Evolutionary conservation across 2,329 filamentous ascomycete genomes (phyloP).

Genomic region (Lachnellula suecica): DNA sequence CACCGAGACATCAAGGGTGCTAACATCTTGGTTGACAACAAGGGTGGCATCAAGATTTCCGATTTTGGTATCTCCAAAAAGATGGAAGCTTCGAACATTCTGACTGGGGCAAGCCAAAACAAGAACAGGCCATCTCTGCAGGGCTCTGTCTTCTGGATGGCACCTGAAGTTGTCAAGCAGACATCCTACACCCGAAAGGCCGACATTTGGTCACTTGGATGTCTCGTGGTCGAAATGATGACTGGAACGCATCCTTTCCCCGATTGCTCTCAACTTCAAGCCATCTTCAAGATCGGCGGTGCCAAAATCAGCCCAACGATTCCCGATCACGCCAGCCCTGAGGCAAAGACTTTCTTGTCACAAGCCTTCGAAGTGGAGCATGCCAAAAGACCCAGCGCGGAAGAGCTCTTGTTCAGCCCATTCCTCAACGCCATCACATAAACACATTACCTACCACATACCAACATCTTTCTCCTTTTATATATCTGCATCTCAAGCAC

Average conservation of each 20-base stretch:
- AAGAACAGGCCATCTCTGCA: constrained; percentile 79
- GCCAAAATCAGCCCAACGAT: constrained; percentile 84
- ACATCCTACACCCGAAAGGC: constrained; percentile 98
- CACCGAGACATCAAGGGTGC: constrained; percentile 99
- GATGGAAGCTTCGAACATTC: constrained; percentile 85
- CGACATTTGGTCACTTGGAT: constrained; percentile 97
- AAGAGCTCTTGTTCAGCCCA: constrained; percentile 80
- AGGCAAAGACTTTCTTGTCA: constrained; percentile 79
- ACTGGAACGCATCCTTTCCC: constrained; percentile 95
- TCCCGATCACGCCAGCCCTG: constrained; percentile 80
- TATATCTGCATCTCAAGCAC: constrained; percentile 21
- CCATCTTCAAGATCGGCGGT: constrained; percentile 97
- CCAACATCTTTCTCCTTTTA: constrained; percentile 5
- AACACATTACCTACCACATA: constrained; percentile 5
- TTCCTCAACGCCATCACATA: constrained; percentile 75
- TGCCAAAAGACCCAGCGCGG: constrained; percentile 85
- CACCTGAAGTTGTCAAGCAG: constrained; percentile 95
- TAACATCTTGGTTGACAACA: constrained; percentile 98
- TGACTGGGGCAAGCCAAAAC: constrained; percentile 65
- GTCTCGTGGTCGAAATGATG: constrained; percentile 98
- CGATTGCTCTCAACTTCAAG: constrained; percentile 93
- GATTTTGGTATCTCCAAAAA: constrained; percentile 99
- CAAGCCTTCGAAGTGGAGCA: constrained; percentile 96
- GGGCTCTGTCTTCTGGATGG: constrained; percentile 99
- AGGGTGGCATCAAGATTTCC: constrained; percentile 97